Evolutionary conservation across 768 basidiomycete species (phyloP).

Genomic region (Mrakia frigida): DNA sequence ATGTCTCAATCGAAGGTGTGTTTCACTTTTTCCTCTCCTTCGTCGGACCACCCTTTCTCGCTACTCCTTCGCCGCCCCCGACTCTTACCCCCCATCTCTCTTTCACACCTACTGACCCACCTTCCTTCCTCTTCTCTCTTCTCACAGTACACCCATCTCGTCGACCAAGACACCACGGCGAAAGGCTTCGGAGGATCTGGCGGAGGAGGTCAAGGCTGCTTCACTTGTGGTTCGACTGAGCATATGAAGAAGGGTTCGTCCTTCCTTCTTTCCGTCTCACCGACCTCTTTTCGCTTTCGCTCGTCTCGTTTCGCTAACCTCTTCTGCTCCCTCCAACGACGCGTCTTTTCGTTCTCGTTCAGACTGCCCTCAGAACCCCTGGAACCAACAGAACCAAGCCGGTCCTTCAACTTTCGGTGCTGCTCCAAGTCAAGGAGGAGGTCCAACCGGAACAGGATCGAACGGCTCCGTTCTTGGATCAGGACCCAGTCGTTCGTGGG

Average conservation of each 20-base stretch:
- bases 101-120: not conserved
- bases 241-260: constrained; percentile 79
- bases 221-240: constrained; percentile 80
- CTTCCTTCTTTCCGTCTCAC: not conserved
- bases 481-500: constrained; percentile 32
- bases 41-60: constrained; percentile 39
- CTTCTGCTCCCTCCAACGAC: constrained; percentile 31
- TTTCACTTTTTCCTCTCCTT: not conserved
- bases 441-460: constrained; percentile 26
- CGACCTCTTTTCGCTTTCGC: not conserved
- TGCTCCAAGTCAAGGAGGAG: too few relatives aligned
- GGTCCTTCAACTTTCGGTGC: constrained; percentile 20
- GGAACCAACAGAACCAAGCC: constrained; percentile 19
- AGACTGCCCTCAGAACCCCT: constrained; percentile 31
- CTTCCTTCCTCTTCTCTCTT: not conserved
- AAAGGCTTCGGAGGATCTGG: constrained; percentile 39
- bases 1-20: constrained; percentile 34
- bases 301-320: not conserved
- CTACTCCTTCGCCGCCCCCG: too few relatives aligned
- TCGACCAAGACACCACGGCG: constrained; percentile 89
- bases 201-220: constrained; percentile 61
- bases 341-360: constrained; percentile 11
- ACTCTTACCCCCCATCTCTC: not conserved
- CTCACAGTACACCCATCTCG: constrained; percentile 91
- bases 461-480: constrained; percentile 27